These are phyloP conservation scores for Breynia disticha DNA, from an alignment of 441 rosid species.

Conservation along the genomic window DNA sequence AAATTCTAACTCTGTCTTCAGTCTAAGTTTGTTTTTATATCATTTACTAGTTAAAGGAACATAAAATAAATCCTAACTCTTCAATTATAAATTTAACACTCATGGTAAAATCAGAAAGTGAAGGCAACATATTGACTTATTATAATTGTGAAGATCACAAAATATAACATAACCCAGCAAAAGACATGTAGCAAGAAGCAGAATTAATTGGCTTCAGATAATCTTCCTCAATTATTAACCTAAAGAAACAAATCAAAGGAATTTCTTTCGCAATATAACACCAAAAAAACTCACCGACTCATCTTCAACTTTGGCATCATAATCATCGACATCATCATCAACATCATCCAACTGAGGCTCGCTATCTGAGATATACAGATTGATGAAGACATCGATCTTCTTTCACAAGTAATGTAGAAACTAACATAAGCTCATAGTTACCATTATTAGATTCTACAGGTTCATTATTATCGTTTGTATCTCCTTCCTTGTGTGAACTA, in stretches of 20 bases:
- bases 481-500: conserved; percentile 26
- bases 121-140: too few relatives aligned
- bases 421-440: conserved; percentile 24
- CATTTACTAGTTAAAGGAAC: too few relatives aligned
- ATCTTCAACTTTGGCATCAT: conserved; percentile 49
- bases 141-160: too few relatives aligned
- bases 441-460: conserved; percentile 34
- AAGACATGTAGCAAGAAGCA: too few relatives aligned
- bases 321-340: conserved; percentile 68
- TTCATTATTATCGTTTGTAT: conserved; percentile 26
- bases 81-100: too few relatives aligned
- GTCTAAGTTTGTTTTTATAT: too few relatives aligned
- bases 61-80: too few relatives aligned
- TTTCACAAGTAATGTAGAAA: conserved; percentile 3
- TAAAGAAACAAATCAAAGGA: neutral
- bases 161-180: too few relatives aligned
- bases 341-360: conserved; percentile 31
- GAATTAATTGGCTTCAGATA: too few relatives aligned
- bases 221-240: neutral
- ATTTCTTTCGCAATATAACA: neutral
- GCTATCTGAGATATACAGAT: conserved; percentile 1
- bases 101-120: too few relatives aligned
- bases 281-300: conserved; percentile 49
- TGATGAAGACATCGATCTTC: neutral
- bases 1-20: too few relatives aligned